Conservation (phyloP, 2,329 filamentous ascomycete species). For the Ophiostoma himal-ulmi region DNA sequence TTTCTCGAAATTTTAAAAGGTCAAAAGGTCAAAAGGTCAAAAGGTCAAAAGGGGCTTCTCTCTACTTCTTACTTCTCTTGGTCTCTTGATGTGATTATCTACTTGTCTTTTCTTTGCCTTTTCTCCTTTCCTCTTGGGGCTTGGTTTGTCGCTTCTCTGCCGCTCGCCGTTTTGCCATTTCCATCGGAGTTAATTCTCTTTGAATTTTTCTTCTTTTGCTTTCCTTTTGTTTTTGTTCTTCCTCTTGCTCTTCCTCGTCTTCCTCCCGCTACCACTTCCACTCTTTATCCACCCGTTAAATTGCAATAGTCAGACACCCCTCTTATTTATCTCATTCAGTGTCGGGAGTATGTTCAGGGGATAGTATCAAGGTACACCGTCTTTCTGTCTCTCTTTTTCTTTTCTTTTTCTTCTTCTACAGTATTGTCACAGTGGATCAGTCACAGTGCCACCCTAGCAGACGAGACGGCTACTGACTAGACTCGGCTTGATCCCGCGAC, state of each 20-base stretch:
- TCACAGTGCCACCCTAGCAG: neutral
- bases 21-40: too few species aligned
- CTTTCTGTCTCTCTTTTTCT: too few species aligned
- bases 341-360: neutral
- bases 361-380: too few species aligned
- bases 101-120: neutral
- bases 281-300: constrained; percentile 5
- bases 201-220: neutral
- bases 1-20: too few species aligned
- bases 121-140: neutral
- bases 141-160: constrained; percentile 6
- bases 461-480: neutral
- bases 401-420: neutral
- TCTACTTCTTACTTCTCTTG: too few species aligned
- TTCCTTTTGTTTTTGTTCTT: neutral
- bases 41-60: too few species aligned
- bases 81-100: too few species aligned
- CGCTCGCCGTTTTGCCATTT: constrained; percentile 12
- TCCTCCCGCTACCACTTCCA: neutral
- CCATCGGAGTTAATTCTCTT: too few species aligned
- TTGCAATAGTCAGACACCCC: neutral
- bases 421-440: neutral
- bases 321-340: neutral
- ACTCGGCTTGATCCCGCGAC: constrained; percentile 4
- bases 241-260: neutral